Conservation (phyloP, 805 yeast genomes). For the Kurtzmaniella cleridarum region DNA sequence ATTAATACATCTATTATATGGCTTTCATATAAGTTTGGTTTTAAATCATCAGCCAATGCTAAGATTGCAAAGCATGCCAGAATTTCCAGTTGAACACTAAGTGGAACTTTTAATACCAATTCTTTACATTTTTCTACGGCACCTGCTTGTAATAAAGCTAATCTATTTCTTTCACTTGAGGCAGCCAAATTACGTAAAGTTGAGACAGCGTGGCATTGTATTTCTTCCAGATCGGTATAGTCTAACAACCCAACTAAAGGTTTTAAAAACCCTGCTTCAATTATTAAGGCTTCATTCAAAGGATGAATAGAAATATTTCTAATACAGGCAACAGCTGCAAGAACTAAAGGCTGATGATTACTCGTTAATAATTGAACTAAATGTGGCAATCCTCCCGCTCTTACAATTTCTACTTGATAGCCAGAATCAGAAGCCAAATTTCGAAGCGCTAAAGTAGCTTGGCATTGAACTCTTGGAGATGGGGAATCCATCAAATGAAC, state of each 20-base stretch:
- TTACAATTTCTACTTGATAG: slow-evolving; percentile 91
- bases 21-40: slow-evolving; percentile 73
- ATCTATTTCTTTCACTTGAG: slow-evolving; percentile 84
- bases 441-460: slow-evolving; percentile 93
- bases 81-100: slow-evolving; percentile 91
- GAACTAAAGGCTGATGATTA: slow-evolving; percentile 82
- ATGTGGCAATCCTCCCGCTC: slow-evolving; percentile 93
- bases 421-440: slow-evolving; percentile 94
- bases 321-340: slow-evolving; percentile 97
- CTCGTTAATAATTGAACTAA: slow-evolving; percentile 86
- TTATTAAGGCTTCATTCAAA: slow-evolving; percentile 88
- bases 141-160: slow-evolving; percentile 88
- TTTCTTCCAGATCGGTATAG: slow-evolving; percentile 86
- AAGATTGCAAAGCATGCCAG: slow-evolving; percentile 96
- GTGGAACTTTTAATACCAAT: slow-evolving; percentile 78
- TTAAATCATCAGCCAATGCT: slow-evolving; percentile 93
- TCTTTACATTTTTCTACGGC: slow-evolving; percentile 92
- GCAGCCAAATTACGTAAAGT: slow-evolving; percentile 96
- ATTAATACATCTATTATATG: slow-evolving; percentile 84
- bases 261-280: slow-evolving; percentile 92
- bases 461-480: slow-evolving; percentile 94
- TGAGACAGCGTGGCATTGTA: slow-evolving; percentile 97
- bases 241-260: slow-evolving; percentile 85
- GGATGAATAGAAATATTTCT: slow-evolving; percentile 97
- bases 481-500: slow-evolving; percentile 90